Conservation (phyloP, 176 grass and related monocot species). For the Avena eriantha region DNA sequence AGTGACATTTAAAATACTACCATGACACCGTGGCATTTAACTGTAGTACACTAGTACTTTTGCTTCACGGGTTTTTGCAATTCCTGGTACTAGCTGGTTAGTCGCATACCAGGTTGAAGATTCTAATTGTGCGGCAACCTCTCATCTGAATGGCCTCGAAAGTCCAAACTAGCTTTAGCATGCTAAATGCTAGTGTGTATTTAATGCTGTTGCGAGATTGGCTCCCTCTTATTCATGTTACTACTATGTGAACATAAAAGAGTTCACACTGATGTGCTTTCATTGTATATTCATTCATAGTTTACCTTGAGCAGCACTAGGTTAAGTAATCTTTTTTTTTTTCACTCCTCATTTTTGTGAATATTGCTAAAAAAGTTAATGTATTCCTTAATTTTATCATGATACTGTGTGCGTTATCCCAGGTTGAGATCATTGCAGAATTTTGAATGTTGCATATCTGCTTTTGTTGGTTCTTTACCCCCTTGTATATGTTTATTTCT, state of each 20-base stretch:
- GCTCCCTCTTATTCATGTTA: not conserved
- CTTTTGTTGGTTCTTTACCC: conserved; percentile 14
- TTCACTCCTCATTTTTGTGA: conserved; percentile 1
- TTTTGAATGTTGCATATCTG: not conserved
- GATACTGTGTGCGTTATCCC: not conserved
- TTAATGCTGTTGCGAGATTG: conserved; percentile 1
- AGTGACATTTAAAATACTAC: not conserved
- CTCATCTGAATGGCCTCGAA: not conserved
- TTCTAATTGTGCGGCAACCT: conserved; percentile 7
- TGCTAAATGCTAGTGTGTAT: not conserved
- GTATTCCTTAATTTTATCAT: conserved; percentile 19
- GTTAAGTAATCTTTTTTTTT: not conserved
- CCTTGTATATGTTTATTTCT: conserved; percentile 21
- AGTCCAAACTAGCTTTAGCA: not conserved
- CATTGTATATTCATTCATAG: conserved; percentile 20
- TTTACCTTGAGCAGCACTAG: not conserved
- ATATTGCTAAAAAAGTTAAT: conserved; percentile 11
- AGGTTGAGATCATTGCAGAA: not conserved
- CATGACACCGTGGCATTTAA: not conserved
- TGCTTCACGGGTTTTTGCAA: not conserved
- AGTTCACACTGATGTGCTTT: not conserved
- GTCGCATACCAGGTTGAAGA: not conserved
- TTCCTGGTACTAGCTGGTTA: conserved; percentile 20
- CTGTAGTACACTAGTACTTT: not conserved
- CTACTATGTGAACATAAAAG: not conserved